Evolutionary conservation across 768 basidiomycete genomes (phyloP), one percentile per base, ranked within the genome.

Genomic region (Tulasnella calospora): DNA sequence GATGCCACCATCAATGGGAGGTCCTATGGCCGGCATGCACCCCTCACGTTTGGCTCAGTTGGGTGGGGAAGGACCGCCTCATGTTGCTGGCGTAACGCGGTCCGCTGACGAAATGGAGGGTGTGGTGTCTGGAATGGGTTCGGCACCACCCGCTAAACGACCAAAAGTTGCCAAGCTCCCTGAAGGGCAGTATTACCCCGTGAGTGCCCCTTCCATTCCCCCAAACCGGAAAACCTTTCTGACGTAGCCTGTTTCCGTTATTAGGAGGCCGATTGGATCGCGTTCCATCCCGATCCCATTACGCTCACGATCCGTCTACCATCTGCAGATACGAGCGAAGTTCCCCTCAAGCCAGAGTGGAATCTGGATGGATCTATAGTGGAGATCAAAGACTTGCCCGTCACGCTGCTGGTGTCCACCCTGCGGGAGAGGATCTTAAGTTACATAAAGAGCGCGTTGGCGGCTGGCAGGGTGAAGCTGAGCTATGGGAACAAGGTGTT

Each of bases 221-320:
- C 13, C 46, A 61, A 30, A 46, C 9, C 23, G 76, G 77, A 46
- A n/a, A 35, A 33, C 13, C n/a, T 41, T 71, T 19, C 71, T 79
- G 33, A 75, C 46, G 21, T 38, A 38, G 10, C 36, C 46, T 35
- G 40, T 19, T 33, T 17, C 17, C 36, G 35, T 47, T 17, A 71
- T 23, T 71, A 82, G 82, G 85, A 86, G 79, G 78, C 81, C 75
- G 94, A 96, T 83, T 98, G 96, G 96, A 90, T 95, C 81, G 87
- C 87, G 71, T 91, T 95, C 40, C 95, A 98, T 83, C 94, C 95
- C 41, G 92, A 96, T 81, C 93, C 97, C 17, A 94, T 99, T 82
- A 91, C 92, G 35, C 88, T 99, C 70, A 87, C 88, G 44, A 87
- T 99, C 3, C 94, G 96, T 83, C 87, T 99, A 80, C 96, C 97